A percentile compares a stretch with the other conserved stretches of the same genome.
Evolutionary conservation across 257 asterid species (phyloP).

Genomic region (Handroanthus guayacan): DNA sequence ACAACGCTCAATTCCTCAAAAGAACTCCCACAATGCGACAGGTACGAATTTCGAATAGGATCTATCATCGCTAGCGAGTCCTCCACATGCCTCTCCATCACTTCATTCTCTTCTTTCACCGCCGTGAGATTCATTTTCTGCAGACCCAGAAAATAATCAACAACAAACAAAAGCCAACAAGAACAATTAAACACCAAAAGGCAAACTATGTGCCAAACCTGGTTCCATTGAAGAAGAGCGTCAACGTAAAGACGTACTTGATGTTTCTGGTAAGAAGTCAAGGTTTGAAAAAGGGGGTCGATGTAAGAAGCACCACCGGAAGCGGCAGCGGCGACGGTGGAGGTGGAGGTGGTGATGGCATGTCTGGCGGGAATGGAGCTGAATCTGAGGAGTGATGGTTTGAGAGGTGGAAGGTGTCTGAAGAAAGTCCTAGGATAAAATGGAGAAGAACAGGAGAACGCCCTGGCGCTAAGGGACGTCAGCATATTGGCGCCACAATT

Average conservation of each 20-base stretch:
- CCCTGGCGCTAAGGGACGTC: slow-evolving; percentile 36
- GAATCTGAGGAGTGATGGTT: slow-evolving; percentile 35
- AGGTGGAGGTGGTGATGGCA: slow-evolving; percentile 28
- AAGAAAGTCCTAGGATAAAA: slow-evolving; percentile 57
- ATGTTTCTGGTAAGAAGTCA: slow-evolving; percentile 59
- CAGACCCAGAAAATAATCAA: slow-evolving; percentile 25
- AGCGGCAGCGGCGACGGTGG: slow-evolving; percentile 33
- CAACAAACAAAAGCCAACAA: not conserved
- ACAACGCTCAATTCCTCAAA: slow-evolving; percentile 68
- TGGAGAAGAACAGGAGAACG: slow-evolving; percentile 25
- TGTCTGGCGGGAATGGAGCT: slow-evolving; percentile 35
- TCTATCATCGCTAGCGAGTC: slow-evolving; percentile 80
- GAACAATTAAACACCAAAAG: not conserved
- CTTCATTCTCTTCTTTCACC: slow-evolving; percentile 75
- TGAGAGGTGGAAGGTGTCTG: slow-evolving; percentile 62
- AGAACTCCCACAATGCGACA: slow-evolving; percentile 60
- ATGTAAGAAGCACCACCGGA: slow-evolving; percentile 33
- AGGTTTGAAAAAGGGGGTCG: slow-evolving; percentile 52
- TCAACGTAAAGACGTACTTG: slow-evolving; percentile 70
- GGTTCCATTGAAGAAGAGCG: slow-evolving; percentile 91
- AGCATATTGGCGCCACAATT: slow-evolving; percentile 51
- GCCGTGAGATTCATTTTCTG: slow-evolving; percentile 97
- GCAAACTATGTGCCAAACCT: slow-evolving; percentile 52
- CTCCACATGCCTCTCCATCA: slow-evolving; percentile 90
- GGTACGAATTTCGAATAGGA: slow-evolving; percentile 64